These are phyloP conservation scores for Castanopsis chinensis DNA, from an alignment of 306 rosid genomes.

Conservation along the genomic window DNA sequence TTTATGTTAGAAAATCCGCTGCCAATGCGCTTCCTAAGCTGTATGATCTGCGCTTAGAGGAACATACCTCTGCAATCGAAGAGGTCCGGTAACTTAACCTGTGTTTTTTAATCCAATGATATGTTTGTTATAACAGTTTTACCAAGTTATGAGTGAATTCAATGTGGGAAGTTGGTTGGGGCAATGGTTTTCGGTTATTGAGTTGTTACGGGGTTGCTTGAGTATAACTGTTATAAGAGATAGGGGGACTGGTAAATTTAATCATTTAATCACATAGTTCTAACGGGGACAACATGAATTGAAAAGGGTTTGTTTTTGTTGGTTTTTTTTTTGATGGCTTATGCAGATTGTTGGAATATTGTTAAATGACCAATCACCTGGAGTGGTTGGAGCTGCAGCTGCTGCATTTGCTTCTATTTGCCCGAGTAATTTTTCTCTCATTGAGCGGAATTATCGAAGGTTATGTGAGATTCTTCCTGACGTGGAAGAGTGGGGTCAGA, in stretches of 20 bases:
- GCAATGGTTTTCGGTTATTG: too few relatives aligned
- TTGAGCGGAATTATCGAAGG: constrained; percentile 67
- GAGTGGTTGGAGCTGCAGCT: constrained; percentile 97
- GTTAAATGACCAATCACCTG: constrained; percentile 78
- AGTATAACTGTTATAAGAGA: too few relatives aligned
- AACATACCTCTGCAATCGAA: constrained; percentile 63
- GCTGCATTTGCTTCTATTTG: constrained; percentile 91
- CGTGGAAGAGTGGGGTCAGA: constrained; percentile 97
- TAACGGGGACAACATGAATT: too few relatives aligned
- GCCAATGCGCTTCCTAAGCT: constrained; percentile 97
- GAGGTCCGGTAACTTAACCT: constrained; percentile 53
- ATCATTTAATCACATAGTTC: too few relatives aligned
- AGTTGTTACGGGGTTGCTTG: too few relatives aligned
- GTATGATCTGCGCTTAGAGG: constrained; percentile 87
- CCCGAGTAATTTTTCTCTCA: constrained; percentile 72
- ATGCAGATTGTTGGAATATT: constrained; percentile 76
- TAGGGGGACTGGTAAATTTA: too few relatives aligned
- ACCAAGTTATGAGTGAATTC: too few relatives aligned
- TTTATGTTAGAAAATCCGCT: constrained; percentile 87
- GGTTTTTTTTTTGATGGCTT: not conserved
- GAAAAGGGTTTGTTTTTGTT: not conserved
- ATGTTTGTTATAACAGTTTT: not conserved
- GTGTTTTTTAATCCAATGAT: not conserved
- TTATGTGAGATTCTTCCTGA: constrained; percentile 92
- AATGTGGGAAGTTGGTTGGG: too few relatives aligned